Evolutionary conservation across 108 stramenopile genomes (phyloP), one percentile per base, ranked within the genome.

Genomic region (Licmophora abbreviata): DNA sequence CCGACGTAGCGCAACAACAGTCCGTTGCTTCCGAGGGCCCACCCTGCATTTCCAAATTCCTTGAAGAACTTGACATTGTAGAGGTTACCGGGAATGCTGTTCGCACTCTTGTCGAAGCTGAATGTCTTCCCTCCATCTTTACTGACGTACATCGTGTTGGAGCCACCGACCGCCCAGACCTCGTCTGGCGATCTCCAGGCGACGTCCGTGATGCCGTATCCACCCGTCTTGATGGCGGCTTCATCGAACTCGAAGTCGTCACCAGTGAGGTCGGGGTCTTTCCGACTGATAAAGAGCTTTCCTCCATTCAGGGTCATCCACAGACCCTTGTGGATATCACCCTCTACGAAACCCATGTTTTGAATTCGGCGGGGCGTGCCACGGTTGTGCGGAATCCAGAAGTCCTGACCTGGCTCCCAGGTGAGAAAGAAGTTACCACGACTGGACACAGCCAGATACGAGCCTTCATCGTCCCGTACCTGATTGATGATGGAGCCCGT

Each of bases 251-350:
- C 76, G 44, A 88, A 77, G 20, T 81, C 73, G 51, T 83, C 81
- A 23, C 61, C 55, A 31, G 66, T 71, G 47, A 88, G 52, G 45
- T 83, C 80, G 0, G 65, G 68, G 28, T 55, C 54, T 10, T 52
- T 42, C 9, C 56, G 29, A 36, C 71, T 67, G 11, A 89, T 62
- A 38, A 94, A 59, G 12, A 92, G 61, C 67, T 88, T 86, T 35
- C 96, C 96, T 29, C 96, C 96, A 59, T 97, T 97, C 61, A 97
- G 63, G 7, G 94, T 93, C 94, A 95, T 95, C 96, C 96, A 97
- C 24, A 95, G 61, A 17, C 96, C 96, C 67, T 95, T 93, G 49
- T 83, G 70, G 42, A 83, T 81, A 57, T 93, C 85, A 26, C 78
- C 86, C 52, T 86, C 63, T 2, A 95, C 84, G 66, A 95, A 97